Conservation (phyloP, 352 stramenopile species). For the Phytophthora niederhauseri region DNA sequence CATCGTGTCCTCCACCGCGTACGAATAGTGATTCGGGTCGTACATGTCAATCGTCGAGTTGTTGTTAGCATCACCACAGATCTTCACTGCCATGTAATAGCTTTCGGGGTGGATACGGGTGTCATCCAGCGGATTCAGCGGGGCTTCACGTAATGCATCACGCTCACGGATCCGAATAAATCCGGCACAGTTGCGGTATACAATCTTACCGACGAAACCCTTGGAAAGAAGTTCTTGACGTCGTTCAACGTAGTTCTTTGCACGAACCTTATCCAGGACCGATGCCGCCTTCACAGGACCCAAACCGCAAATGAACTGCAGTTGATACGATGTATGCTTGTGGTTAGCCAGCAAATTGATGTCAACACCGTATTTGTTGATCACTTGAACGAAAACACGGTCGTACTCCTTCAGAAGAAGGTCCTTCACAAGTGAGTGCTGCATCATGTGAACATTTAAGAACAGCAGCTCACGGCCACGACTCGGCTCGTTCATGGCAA, state of each 20-base stretch:
- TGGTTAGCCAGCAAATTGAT: conserved; percentile 91
- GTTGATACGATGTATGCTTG: conserved; percentile 86
- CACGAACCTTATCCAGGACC: conserved; percentile 83
- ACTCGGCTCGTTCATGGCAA: conserved; percentile 77
- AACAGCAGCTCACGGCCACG: conserved; percentile 85
- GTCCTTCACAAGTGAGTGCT: conserved; percentile 88
- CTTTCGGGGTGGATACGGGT: conserved; percentile 90
- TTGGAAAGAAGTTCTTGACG: conserved; percentile 89
- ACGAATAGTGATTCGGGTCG: conserved; percentile 91
- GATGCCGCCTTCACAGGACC: conserved; percentile 82
- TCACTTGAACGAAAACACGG: conserved; percentile 81
- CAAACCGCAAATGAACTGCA: conserved; percentile 89
- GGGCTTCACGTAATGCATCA: conserved; percentile 82
- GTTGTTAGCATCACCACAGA: conserved; percentile 91
- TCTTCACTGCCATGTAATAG: conserved; percentile 93
- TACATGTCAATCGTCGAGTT: conserved; percentile 93
- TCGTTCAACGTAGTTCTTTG: conserved; percentile 87
- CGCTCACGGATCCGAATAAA: conserved; percentile 90
- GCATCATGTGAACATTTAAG: conserved; percentile 86
- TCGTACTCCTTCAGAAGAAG: conserved; percentile 87
- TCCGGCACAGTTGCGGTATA: conserved; percentile 88
- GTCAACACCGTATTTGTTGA: conserved; percentile 91
- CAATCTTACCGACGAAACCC: conserved; percentile 82
- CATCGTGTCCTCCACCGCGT: conserved; percentile 92
- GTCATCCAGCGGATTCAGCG: conserved; percentile 88